Base-by-base conservation (phyloP, 106 monocot genomes). In the Allium cepa region DNA sequence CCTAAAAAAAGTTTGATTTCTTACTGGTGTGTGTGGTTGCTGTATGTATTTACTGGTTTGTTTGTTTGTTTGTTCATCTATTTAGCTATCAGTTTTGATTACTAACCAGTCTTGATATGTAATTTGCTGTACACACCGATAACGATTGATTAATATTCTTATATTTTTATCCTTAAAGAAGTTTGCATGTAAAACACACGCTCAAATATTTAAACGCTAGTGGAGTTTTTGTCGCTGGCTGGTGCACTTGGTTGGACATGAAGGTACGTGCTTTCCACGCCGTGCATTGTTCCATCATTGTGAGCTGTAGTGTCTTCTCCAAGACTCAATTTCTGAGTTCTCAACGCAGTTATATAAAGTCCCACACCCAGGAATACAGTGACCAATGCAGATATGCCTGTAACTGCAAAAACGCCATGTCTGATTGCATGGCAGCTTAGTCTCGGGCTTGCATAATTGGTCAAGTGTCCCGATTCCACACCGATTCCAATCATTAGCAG, bases 361-460 rank as follows among this genome's bases (percentile, higher is more conserved):
- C 73, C 88, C 17, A 91, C 81, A 0, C 86, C 91, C 12, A 96
- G 81, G 78, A 96, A 77, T 10, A 96, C 95, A 4, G 95, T 88
- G 8, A 73, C 56, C 14, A 96, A 63, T 0, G 85, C 91, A 13
- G 90, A 77, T 10, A 96, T 75, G 64, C 91, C 95, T 0, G 88
- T 91, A 1, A 79, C 78, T 10, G 84, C 88, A n/a, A 84, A 91
- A 12, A 91, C 53, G 28, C 95, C 91, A 1, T 79, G 88, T 36
- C 74, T 73, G 17, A 79, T 55, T 2, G 68, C 82, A 26, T 75
- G 79, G 73, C 95, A 95, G 57, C 11, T 78, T 0, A 77, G 15
- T 66, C 76, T 79, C 7, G 79, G 81, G 64, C 52, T 78, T 5
- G 18, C 74, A 88, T 91, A 96, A 22, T 78, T 73, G 64, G 18